Conservation (phyloP, 2,329 filamentous ascomycete species). For the Orbilia javanica region DNA sequence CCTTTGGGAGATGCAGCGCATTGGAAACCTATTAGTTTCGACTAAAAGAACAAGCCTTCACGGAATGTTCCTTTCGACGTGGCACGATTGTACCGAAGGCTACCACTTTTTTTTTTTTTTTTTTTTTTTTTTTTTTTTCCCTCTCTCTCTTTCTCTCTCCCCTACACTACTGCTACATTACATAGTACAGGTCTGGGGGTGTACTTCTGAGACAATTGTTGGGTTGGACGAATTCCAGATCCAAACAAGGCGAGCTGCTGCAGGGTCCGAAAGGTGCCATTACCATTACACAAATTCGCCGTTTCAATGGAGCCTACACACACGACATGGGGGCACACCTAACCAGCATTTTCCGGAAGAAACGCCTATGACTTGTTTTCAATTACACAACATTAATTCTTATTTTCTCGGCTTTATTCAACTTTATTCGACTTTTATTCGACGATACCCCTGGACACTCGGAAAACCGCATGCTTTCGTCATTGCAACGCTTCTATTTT, state of each 20-base stretch:
- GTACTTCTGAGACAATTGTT: constrained; percentile 43
- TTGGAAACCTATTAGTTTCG: constrained; percentile 52
- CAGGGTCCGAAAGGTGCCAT: constrained; percentile 46
- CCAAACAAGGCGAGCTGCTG: constrained; percentile 34
- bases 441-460: constrained; percentile 48
- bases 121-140: neutral
- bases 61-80: constrained; percentile 38
- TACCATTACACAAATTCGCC: constrained; percentile 51
- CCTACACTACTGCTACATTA: no score
- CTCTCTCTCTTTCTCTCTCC: no score
- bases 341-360: constrained; percentile 21
- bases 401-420: constrained; percentile 43
- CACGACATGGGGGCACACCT: constrained; percentile 39
- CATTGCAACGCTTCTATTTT: constrained; percentile 51
- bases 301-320: constrained; percentile 34
- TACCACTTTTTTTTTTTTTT: constrained; percentile 11
- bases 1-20: constrained; percentile 51
- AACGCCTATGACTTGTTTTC: constrained; percentile 53
- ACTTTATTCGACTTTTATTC: constrained; percentile 44
- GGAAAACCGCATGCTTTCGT: constrained; percentile 47
- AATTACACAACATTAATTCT: constrained; percentile 58
- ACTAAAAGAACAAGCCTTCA: constrained; percentile 12
- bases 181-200: constrained; percentile 23
- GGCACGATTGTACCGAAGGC: constrained; percentile 33
- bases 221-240: constrained; percentile 32